Base-by-base conservation (phyloP, 2,329 filamentous ascomycete genomes). In the Talaromyces sp. region DNA sequence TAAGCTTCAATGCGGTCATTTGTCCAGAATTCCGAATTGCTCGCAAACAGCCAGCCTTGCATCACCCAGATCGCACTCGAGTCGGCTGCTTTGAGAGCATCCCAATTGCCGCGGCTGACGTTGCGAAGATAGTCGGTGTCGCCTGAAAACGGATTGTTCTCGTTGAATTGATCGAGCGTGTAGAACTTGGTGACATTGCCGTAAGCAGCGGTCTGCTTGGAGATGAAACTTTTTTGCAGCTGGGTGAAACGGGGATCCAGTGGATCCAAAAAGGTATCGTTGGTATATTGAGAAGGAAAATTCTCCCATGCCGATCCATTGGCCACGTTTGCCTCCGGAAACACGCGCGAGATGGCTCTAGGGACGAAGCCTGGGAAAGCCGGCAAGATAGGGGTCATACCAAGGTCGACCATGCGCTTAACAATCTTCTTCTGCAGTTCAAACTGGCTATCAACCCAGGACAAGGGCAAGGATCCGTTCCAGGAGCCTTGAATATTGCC, bases 31-130 rank as follows among this genome's bases (percentile, higher is more conserved):
- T 67, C 68, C 0, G 68, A 65, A 50, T 73, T 77, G 7, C 73
- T 73, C 46, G 73, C 79, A 70, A 84, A 84, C 0, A 83, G 70
- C 81, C 81, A 84, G 10, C 80, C 81, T 64, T 84, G 81, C 74
- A 83, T 79, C 29, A 83, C 68, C 82, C 81, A 84, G 2, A 81
- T 69, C 1, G 81, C 80, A 17, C 76, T 68, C 0, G 80, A 72
- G 60, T 82, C 79, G 0, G 77, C 80, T 2, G 73, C 67, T 63
- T 82, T 82, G 35, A 84, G 73, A 52, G 76, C 77, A 50, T 76
- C 66, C 73, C 77, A 80, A 0, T 80, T 82, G 57, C 73, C 75
- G 21, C 67, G 69, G 4, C 75, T 76, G 51, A 82, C 69, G 41
- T 77, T 78, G 13, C 65, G 68, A 11, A 82, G 70, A 60, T 81